Evolutionary conservation across 2,329 filamentous ascomycete species (phyloP).

Genomic region (Alternaria longipes): DNA sequence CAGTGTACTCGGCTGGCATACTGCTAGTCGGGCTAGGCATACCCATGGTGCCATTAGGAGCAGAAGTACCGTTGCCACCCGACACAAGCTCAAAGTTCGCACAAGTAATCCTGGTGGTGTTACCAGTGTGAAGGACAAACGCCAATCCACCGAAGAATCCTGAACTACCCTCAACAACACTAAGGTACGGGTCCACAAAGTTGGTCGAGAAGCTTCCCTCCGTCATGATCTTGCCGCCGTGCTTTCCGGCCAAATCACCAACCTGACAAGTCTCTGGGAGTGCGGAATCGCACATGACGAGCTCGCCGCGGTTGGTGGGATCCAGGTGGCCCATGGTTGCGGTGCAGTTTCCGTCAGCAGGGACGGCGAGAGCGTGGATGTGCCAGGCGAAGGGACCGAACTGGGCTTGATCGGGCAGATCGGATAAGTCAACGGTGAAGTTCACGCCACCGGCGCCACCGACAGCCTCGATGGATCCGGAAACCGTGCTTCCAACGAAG

Average conservation of each 20-base stretch:
- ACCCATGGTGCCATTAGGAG: constrained; percentile 5
- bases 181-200: constrained; percentile 60
- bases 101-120: constrained; percentile 63
- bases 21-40: constrained; percentile 21
- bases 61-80: constrained; percentile 17
- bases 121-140: constrained; percentile 62
- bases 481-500: constrained; percentile 30
- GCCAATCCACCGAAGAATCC: constrained; percentile 62
- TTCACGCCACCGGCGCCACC: constrained; percentile 44
- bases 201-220: constrained; percentile 36
- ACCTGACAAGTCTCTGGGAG: constrained; percentile 50
- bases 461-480: constrained; percentile 45
- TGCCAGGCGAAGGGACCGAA: constrained; percentile 47
- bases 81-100: constrained; percentile 58
- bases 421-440: constrained; percentile 51
- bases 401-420: constrained; percentile 43
- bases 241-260: constrained; percentile 55
- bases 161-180: constrained; percentile 50
- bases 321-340: constrained; percentile 50
- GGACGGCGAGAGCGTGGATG: constrained; percentile 52
- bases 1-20: constrained; percentile 24
- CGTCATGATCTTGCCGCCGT: constrained; percentile 49
- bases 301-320: constrained; percentile 48
- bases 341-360: constrained; percentile 51
- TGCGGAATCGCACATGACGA: constrained; percentile 44